Conservation (phyloP, 345 rosid species). For the Salix brachista region DNA sequence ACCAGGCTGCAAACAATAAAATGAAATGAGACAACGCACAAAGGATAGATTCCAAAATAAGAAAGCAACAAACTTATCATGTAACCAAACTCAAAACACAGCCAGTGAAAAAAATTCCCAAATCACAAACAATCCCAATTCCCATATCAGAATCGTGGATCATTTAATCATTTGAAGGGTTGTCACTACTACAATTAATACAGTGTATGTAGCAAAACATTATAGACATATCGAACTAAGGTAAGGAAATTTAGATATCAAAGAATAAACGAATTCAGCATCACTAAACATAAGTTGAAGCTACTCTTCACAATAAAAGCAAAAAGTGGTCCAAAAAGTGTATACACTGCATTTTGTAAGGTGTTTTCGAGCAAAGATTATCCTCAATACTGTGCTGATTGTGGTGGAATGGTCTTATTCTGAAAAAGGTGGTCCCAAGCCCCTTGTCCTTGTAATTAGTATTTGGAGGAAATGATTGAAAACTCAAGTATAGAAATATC, state of each 20-base stretch:
- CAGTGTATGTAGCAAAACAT: neutral
- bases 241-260: neutral
- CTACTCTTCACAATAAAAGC: constrained; percentile 3
- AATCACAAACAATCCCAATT: neutral
- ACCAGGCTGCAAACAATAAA: constrained; percentile 25
- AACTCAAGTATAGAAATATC: constrained; percentile 6
- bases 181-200: neutral
- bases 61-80: neutral
- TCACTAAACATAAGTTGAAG: neutral
- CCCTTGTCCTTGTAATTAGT: neutral
- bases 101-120: neutral
- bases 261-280: neutral
- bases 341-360: neutral
- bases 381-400: neutral
- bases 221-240: neutral
- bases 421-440: constrained; percentile 6
- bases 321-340: constrained; percentile 19
- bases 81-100: constrained; percentile 7
- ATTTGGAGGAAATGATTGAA: constrained; percentile 2
- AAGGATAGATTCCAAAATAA: constrained; percentile 1
- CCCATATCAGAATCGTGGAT: neutral
- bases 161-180: neutral
- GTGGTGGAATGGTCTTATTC: constrained; percentile 5
- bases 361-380: constrained; percentile 4
- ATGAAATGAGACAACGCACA: neutral